phyloP scores from a whole-genome alignment of 768 basidiomycete species.

The Lactifluus volemus region DNA sequence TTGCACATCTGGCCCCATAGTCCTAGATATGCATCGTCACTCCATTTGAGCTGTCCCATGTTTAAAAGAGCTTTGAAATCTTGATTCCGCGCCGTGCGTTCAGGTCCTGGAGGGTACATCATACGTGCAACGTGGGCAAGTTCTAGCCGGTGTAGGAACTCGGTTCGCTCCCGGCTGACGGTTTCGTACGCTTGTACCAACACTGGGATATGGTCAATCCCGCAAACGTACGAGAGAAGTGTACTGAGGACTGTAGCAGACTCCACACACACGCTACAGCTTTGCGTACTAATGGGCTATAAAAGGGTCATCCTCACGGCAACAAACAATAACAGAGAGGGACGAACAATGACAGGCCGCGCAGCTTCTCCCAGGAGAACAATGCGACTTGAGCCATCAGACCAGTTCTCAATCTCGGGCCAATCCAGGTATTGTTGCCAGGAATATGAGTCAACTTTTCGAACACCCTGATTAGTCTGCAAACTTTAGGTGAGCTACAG shows the following conservation, averaged over 20 bases:
- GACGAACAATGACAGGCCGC: conserved; percentile 14
- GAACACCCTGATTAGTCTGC: conserved; percentile 6
- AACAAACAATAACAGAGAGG: neutral
- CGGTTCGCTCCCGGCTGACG: conserved; percentile 4
- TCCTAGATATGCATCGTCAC: conserved; percentile 9
- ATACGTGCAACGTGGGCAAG: neutral
- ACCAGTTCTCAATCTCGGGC: conserved; percentile 17
- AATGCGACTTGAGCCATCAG: conserved; percentile 14
- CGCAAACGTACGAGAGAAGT: conserved; percentile 13
- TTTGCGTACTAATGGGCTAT: conserved; percentile 14
- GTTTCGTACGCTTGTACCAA: conserved; percentile 13
- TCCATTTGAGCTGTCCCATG: conserved; percentile 3
- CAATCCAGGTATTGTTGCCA: conserved; percentile 7
- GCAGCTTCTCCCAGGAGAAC: conserved; percentile 18
- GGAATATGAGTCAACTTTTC: conserved; percentile 5
- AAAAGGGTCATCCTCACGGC: neutral
- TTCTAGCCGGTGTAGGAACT: conserved; percentile 10
- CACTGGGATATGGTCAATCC: conserved; percentile 9
- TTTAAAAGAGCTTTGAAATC: neutral
- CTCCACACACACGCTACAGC: conserved; percentile 12
- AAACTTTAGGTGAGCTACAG: neutral
- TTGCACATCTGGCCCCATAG: conserved; percentile 14
- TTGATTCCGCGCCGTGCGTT: conserved; percentile 3
- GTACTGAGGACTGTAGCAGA: conserved; percentile 8
- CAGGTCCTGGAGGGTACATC: conserved; percentile 16